phyloP scores from a whole-genome alignment of 2,329 filamentous ascomycete genomes.

The Fusarium algeriense region DNA sequence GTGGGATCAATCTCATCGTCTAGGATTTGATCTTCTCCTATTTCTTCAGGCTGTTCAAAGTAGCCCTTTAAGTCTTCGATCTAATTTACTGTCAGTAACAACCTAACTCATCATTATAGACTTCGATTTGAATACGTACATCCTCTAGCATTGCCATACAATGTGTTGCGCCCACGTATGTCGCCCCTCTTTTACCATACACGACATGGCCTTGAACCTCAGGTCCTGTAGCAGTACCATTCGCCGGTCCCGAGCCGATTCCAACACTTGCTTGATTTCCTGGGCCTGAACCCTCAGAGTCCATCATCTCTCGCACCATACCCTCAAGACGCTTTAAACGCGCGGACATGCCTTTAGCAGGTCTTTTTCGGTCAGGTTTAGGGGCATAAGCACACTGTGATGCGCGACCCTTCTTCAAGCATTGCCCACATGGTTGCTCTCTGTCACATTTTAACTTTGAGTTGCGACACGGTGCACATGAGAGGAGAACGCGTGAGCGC shows the following conservation, averaged over 20 bases:
- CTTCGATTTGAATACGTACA: constrained; percentile 54
- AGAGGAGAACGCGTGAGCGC: constrained; percentile 63
- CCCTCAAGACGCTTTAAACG: constrained; percentile 67
- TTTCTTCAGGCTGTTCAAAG: constrained; percentile 63
- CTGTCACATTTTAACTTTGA: constrained; percentile 71
- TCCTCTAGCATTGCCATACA: constrained; percentile 72
- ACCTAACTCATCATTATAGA: background rate
- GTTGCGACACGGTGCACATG: constrained; percentile 63
- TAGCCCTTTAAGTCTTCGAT: constrained; percentile 71
- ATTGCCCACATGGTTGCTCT: constrained; percentile 64
- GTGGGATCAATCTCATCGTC: constrained; percentile 53
- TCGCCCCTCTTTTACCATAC: constrained; percentile 57
- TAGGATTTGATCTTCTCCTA: constrained; percentile 51
- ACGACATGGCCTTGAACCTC: constrained; percentile 58
- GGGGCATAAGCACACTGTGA: constrained; percentile 64
- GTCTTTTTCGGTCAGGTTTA: constrained; percentile 55
- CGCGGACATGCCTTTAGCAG: constrained; percentile 64
- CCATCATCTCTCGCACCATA: constrained; percentile 69
- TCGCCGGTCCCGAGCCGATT: constrained; percentile 4
- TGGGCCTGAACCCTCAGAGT: constrained; percentile 49
- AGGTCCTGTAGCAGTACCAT: constrained; percentile 36
- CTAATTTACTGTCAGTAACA: constrained; percentile 50
- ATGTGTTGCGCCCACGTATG: constrained; percentile 70
- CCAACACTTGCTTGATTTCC: background rate
- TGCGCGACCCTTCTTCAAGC: constrained; percentile 61